phyloP scores from a whole-genome alignment of 2,329 filamentous ascomycete species.

The Nemania sp. region DNA sequence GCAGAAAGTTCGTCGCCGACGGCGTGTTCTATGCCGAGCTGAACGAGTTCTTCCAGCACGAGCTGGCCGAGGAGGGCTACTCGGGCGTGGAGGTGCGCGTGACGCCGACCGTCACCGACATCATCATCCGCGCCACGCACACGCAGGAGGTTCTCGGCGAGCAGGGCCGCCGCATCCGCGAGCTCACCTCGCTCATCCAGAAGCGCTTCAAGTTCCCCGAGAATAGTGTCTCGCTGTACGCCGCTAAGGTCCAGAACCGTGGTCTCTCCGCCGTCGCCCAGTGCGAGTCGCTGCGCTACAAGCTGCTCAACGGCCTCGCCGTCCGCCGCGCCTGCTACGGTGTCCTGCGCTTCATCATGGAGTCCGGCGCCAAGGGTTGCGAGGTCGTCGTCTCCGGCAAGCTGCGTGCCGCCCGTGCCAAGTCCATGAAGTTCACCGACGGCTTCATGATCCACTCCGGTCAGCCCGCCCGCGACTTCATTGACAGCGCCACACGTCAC shows the following conservation, averaged over 20 bases:
- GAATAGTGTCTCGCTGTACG: constrained; percentile 99
- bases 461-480: constrained; percentile 99
- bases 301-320: constrained; percentile 99
- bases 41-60: constrained; percentile 99
- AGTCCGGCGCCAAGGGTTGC: constrained; percentile 98
- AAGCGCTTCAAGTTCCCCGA: constrained; percentile 99
- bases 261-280: constrained; percentile 99
- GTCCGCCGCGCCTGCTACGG: constrained; percentile 99
- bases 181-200: constrained; percentile 99
- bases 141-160: constrained; percentile 99
- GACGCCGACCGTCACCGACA: constrained; percentile 99
- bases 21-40: constrained; percentile 99
- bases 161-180: constrained; percentile 99
- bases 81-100: constrained; percentile 99
- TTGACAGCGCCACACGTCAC: constrained; percentile 97
- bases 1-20: constrained; percentile 94
- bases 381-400: constrained; percentile 99
- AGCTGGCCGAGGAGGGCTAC: constrained; percentile 99
- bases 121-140: constrained; percentile 99
- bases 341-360: constrained; percentile 99
- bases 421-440: constrained; percentile 99
- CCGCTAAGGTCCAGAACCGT: constrained; percentile 99
- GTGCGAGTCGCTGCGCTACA: constrained; percentile 99
- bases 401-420: constrained; percentile 97
- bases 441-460: constrained; percentile 99